phyloP scores from a whole-genome alignment of 495 filamentous ascomycete genomes.

The Aspergillus diversus region DNA sequence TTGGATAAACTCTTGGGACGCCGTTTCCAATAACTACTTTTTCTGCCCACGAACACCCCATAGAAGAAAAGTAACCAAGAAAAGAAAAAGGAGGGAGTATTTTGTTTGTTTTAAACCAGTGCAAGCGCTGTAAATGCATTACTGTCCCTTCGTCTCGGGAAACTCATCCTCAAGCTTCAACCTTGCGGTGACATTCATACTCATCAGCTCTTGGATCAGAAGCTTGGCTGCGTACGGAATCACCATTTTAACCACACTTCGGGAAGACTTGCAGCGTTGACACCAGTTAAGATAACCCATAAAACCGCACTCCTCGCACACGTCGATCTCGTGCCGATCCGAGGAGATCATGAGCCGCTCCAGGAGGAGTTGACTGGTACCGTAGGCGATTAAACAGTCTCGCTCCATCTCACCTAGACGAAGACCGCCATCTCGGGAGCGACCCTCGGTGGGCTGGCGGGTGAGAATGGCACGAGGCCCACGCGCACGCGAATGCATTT shows the following conservation, averaged over 20 bases:
- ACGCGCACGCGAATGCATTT: conserved; percentile 95
- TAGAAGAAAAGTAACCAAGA: background rate
- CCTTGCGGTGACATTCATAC: conserved; percentile 93
- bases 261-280: conserved; percentile 80
- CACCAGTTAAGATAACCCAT: conserved; percentile 96
- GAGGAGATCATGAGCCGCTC: conserved; percentile 94
- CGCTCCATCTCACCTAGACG: conserved; percentile 98
- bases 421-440: conserved; percentile 88
- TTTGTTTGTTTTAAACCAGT: background rate
- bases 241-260: conserved; percentile 82
- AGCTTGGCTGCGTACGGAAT: conserved; percentile 99
- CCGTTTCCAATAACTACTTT: conserved; percentile 14
- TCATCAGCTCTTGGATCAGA: conserved; percentile 92
- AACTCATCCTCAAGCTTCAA: conserved; percentile 92
- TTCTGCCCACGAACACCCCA: background rate
- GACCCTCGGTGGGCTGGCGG: conserved; percentile 94
- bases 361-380: conserved; percentile 86
- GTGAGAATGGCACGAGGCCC: conserved; percentile 91
- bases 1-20: conserved; percentile 6
- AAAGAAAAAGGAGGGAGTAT: background rate
- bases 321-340: conserved; percentile 86
- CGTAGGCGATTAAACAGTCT: conserved; percentile 95
- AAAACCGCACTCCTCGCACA: conserved; percentile 89
- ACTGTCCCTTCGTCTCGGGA: conserved; percentile 56
- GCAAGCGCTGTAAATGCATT: conserved; percentile 11